Percentiles rank a stretch among this genome's conserved stretches.
Conservation (phyloP, 176 grass and related monocot genomes). For the Aegilops sharonensis region DNA sequence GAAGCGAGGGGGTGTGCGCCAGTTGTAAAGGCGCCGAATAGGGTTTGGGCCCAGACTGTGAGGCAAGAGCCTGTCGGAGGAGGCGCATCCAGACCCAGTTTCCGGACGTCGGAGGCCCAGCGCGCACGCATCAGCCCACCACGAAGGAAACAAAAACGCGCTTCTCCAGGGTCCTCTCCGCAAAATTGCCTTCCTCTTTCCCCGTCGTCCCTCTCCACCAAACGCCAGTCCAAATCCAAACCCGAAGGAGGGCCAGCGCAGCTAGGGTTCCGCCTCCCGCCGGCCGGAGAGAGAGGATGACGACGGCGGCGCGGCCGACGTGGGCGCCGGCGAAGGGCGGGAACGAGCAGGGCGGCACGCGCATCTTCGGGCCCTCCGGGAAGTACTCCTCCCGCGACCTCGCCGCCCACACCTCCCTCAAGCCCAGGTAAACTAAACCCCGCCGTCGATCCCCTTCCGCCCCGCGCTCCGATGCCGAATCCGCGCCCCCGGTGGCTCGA, state of each 20-base stretch:
- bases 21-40: too few species aligned
- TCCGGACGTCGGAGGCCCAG: too few species aligned
- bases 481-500: not conserved
- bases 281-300: slow-evolving; percentile 41
- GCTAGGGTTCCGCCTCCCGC: slow-evolving; percentile 13
- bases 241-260: not conserved
- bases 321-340: slow-evolving; percentile 98
- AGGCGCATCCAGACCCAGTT: too few species aligned
- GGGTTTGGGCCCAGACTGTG: too few species aligned
- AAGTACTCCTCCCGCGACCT: slow-evolving; percentile 94
- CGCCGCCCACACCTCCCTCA: slow-evolving; percentile 90
- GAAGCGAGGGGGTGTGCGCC: too few species aligned
- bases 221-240: not conserved
- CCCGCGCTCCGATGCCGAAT: not conserved
- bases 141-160: not conserved
- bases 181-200: not conserved
- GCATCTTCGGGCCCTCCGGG: slow-evolving; percentile 86
- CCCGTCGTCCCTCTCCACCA: not conserved
- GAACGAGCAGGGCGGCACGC: slow-evolving; percentile 91
- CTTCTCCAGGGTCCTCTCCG: not conserved
- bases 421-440: slow-evolving; percentile 58
- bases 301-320: slow-evolving; percentile 92
- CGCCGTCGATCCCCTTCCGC: not conserved
- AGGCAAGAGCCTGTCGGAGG: too few species aligned
- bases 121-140: too few species aligned